These are phyloP conservation scores for Coemansia umbellata DNA, from an alignment of 192 early-diverging fungal species.

Conservation along the genomic window DNA sequence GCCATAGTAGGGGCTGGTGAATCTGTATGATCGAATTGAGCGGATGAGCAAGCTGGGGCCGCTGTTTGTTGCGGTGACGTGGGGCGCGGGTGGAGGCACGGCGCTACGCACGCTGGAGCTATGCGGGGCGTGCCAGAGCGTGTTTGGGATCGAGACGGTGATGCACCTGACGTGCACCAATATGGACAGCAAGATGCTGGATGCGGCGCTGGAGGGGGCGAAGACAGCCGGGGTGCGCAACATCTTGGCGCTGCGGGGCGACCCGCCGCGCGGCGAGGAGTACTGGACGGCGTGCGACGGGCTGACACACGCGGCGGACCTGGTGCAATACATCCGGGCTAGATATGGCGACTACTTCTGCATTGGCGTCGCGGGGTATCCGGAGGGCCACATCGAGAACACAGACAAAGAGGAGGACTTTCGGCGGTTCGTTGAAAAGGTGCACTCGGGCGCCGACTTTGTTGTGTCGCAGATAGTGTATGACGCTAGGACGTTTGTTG, in stretches of 20 bases:
- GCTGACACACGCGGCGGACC: constrained; percentile 79
- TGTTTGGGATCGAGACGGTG: constrained; percentile 85
- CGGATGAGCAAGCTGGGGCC: constrained; percentile 88
- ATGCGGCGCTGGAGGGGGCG: constrained; percentile 75
- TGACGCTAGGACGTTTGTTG: constrained; percentile 72
- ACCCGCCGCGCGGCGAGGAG: constrained; percentile 78
- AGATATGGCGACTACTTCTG: constrained; percentile 91
- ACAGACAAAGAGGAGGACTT: constrained; percentile 61
- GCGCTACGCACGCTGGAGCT: constrained; percentile 90
- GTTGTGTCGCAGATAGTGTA: constrained; percentile 95
- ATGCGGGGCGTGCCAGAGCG: constrained; percentile 77
- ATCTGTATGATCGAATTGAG: constrained; percentile 94
- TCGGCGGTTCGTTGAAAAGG: constrained; percentile 75
- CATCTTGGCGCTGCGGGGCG: constrained; percentile 93
- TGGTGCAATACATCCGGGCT: constrained; percentile 85
- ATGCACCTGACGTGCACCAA: constrained; percentile 99
- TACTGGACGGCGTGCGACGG: constrained; percentile 67
- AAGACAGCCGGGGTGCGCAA: constrained; percentile 87
- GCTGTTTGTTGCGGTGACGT: constrained; percentile 95
- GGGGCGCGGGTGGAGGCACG: constrained; percentile 91
- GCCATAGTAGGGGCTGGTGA: constrained; percentile 70
- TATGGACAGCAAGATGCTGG: constrained; percentile 86
- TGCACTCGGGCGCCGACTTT: constrained; percentile 90
- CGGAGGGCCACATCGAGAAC: constrained; percentile 71
- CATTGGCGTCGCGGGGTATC: constrained; percentile 94